phyloP scores from a whole-genome alignment of 1,284 basidiomycete genomes.

The Leccinum pachyderme region DNA sequence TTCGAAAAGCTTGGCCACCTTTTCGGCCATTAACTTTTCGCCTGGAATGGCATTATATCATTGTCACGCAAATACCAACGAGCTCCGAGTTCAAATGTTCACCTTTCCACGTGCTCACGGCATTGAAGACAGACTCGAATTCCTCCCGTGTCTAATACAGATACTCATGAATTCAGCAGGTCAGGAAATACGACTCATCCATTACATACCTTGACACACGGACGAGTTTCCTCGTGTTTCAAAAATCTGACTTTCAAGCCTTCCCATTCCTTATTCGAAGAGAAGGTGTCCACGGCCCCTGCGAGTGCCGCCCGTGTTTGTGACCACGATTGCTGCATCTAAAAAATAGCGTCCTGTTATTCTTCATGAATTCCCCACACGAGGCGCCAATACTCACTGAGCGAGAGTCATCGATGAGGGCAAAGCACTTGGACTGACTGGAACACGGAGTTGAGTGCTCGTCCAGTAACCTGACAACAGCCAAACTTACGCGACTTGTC shows the following conservation, averaged over 20 bases:
- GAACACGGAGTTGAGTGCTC: constrained; percentile 6
- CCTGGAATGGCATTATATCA: constrained; percentile 8
- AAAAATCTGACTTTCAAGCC: constrained; percentile 25
- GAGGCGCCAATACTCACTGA: constrained; percentile 15
- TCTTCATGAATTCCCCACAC: not conserved
- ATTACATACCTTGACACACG: constrained; percentile 16
- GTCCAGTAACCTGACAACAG: not conserved
- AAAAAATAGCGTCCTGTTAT: not conserved
- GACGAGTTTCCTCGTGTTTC: constrained; percentile 6
- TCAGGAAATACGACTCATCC: not conserved
- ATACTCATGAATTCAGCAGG: not conserved
- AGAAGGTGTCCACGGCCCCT: constrained; percentile 16
- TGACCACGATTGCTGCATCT: constrained; percentile 25
- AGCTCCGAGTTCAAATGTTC: not conserved
- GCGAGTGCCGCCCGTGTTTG: constrained; percentile 23
- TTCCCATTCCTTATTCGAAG: constrained; percentile 15
- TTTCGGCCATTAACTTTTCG: constrained; percentile 17
- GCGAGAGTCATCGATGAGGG: constrained; percentile 24
- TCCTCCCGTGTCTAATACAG: constrained; percentile 16
- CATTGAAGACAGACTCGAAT: constrained; percentile 23
- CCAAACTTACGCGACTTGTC: constrained; percentile 15
- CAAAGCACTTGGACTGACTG: constrained; percentile 25
- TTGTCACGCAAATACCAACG: not conserved
- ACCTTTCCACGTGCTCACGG: constrained; percentile 24
- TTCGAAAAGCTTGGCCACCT: constrained; percentile 21